Conservation (phyloP, 768 basidiomycete genomes). For the Boletus rubroflammeus region DNA sequence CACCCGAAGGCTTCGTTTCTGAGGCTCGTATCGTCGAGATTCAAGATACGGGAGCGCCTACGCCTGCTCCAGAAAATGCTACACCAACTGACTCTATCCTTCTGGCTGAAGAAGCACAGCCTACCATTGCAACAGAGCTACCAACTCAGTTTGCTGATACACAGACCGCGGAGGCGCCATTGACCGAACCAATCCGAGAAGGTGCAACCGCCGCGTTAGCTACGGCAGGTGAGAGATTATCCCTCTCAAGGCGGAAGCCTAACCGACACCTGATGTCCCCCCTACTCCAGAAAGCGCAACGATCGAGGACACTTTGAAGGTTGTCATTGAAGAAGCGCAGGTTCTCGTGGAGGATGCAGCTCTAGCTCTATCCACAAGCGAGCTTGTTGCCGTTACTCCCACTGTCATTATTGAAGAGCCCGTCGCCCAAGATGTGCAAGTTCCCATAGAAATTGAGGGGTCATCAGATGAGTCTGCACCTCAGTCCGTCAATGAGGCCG, state of each 20-base stretch:
- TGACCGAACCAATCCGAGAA: constrained; percentile 3
- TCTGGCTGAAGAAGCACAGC: not conserved
- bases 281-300: not conserved
- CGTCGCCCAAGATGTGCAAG: not conserved
- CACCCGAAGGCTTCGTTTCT: too few relatives aligned
- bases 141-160: constrained; percentile 1
- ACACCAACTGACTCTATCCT: not conserved
- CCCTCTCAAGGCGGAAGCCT: not conserved
- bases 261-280: not conserved
- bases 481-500: constrained; percentile 10
- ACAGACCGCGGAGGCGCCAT: not conserved
- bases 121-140: not conserved
- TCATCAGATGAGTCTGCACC: constrained; percentile 1
- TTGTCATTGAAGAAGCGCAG: not conserved
- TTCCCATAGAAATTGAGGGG: constrained; percentile 1
- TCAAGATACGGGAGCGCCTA: not conserved
- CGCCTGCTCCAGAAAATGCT: not conserved
- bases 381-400: not conserved
- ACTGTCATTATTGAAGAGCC: constrained; percentile 1
- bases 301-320: not conserved
- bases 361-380: not conserved
- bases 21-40: not conserved
- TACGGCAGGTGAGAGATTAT: constrained; percentile 1
- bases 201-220: not conserved
- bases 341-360: not conserved